These are phyloP conservation scores for Triangularia verruculosa DNA, from an alignment of 2,329 filamentous ascomycete species.

Conservation along the genomic window DNA sequence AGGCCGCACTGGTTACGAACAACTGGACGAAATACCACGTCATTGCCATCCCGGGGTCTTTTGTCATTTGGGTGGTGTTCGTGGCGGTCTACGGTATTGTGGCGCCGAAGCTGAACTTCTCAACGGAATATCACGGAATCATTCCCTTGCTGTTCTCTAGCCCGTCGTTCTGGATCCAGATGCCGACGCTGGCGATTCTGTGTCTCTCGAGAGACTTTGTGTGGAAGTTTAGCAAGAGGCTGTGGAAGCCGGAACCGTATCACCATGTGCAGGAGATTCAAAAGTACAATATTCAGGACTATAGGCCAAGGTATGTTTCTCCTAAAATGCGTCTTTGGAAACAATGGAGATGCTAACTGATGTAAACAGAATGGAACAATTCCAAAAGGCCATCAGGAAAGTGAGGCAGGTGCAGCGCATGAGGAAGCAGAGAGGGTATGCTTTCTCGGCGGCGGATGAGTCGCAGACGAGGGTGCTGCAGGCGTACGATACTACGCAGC, in stretches of 20 bases:
- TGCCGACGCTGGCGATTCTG: slow-evolving; percentile 71
- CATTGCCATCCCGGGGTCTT: slow-evolving; percentile 88
- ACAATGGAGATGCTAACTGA: slow-evolving; percentile 7
- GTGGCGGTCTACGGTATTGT: slow-evolving; percentile 83
- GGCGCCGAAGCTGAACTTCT: slow-evolving; percentile 78
- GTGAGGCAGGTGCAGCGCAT: slow-evolving; percentile 97
- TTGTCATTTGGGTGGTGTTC: slow-evolving; percentile 88
- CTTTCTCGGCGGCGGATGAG: slow-evolving; percentile 96
- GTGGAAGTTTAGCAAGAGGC: slow-evolving; percentile 96
- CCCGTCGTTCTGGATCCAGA: slow-evolving; percentile 89
- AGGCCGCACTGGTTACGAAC: slow-evolving; percentile 90
- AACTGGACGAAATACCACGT: slow-evolving; percentile 99
- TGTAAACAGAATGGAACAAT: slow-evolving; percentile 84
- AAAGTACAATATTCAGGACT: slow-evolving; percentile 99
- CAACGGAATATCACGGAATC: slow-evolving; percentile 79
- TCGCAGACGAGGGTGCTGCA: slow-evolving; percentile 92
- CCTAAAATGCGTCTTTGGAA: neutral
- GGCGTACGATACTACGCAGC: slow-evolving; percentile 94
- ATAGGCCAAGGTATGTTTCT: slow-evolving; percentile 75
- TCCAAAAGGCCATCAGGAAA: slow-evolving; percentile 98
- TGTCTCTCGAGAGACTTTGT: slow-evolving; percentile 86
- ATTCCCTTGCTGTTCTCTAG: slow-evolving; percentile 76
- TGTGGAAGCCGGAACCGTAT: slow-evolving; percentile 95
- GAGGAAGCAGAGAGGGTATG: slow-evolving; percentile 98
- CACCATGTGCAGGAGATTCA: slow-evolving; percentile 99